Base-by-base conservation (phyloP, 805 yeast species). In the Peterozyma xylosa region DNA sequence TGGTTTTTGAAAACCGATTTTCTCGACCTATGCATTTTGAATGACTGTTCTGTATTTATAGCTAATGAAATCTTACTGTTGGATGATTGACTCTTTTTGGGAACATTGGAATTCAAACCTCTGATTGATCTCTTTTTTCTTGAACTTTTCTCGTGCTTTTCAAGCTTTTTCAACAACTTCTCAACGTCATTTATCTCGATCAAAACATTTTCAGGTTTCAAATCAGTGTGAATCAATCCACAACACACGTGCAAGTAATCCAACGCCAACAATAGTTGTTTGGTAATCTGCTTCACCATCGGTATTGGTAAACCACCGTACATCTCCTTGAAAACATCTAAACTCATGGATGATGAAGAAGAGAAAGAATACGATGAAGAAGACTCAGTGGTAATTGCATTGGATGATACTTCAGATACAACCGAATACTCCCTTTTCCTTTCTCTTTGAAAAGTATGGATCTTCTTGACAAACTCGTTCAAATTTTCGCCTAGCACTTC, bases 161-260 rank as follows among this genome's bases (percentile, higher is more conserved):
- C 77, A 30, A 73, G 56, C 37, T 65, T 36, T 40, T 64, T 59
- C 36, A 78, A 73, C 40, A 78, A 66, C 48, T 65, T 68, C 48
- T 75, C 78, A 38, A 76, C 78, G 50, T 77, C 76, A 45, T 71
- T 68, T 33, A 79, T 73, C 49, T 74, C 78, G 38, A 76, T 69
- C 38, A 76, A 58, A 3, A 79, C 74, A 61, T 85, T 85, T 54
- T 83, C 90, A 2, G 90, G 89, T 58, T 84, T 84, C 39, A 84
- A 68, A 57, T 83, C 90, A 11, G 90, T 77, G 59, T 84, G 91
- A 34, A 82, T 80, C 9, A 81, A 64, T 2, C 85, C 85, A 58
- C 86, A 80, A 52, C 64, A 70, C 34, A 72, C 51, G 56, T 80
- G 86, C 50, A 80, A 59, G 53, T 73, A 78, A 56, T 79, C 82